These are phyloP conservation scores for Secale cereale DNA, from an alignment of 176 grass and related monocot species.

Conservation along the genomic window DNA sequence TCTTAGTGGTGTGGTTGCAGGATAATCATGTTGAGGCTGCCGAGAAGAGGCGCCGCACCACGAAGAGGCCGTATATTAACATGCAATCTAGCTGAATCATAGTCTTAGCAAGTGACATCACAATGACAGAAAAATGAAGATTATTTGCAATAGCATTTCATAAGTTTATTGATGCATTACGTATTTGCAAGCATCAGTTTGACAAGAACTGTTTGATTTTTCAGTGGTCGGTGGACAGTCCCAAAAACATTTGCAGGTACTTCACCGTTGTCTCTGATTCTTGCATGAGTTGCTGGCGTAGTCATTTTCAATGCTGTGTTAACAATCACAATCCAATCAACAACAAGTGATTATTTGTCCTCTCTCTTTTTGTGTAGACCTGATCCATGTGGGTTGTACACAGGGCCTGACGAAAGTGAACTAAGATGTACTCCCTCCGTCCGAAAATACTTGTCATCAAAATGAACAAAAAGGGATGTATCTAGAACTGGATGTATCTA, in stretches of 20 bases:
- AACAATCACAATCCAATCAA: background rate
- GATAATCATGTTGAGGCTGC: slow-evolving; percentile 33
- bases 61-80: slow-evolving; percentile 18
- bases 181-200: slow-evolving; percentile 66
- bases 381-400: too few relatives aligned
- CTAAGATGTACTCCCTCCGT: too few relatives aligned
- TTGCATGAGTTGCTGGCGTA: slow-evolving; percentile 13
- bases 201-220: slow-evolving; percentile 72
- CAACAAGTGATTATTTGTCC: background rate
- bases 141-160: background rate
- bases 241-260: slow-evolving; percentile 89
- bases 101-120: background rate
- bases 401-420: too few relatives aligned
- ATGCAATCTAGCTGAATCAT: background rate
- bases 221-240: slow-evolving; percentile 93
- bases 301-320: background rate
- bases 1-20: background rate
- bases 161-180: background rate
- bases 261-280: slow-evolving; percentile 9
- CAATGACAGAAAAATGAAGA: background rate
- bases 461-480: too few relatives aligned
- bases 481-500: too few relatives aligned
- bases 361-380: background rate
- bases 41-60: slow-evolving; percentile 37
- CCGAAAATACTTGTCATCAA: too few relatives aligned